Base-by-base conservation (phyloP, 2,329 filamentous ascomycete genomes). In the Penicillium brasilianum region DNA sequence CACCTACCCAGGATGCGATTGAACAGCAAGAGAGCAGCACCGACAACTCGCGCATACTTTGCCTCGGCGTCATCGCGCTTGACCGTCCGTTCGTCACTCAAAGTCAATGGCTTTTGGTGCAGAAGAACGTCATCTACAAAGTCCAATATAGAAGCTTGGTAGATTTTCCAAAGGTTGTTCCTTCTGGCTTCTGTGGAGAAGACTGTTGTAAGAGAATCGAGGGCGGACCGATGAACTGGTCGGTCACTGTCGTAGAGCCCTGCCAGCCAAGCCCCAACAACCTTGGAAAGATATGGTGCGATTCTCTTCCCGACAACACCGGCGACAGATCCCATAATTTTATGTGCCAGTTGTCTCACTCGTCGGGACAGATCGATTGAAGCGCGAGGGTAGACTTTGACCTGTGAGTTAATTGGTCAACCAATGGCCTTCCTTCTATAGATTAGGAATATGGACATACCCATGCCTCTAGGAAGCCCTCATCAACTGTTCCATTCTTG, bases 361-460 rank as follows among this genome's bases (percentile, higher is more conserved):
- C 91, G 87, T 52, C 93, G 90, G 50, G 91, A 88, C 74, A 91
- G 92, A 76, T 98, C 94, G 78, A 98, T 96, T 18, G 94, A 95
- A 37, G 89, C 86, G 61, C 93, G 90, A 55, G 95, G 92, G 74
- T 96, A 99, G 59, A 96, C 80, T 81, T 90, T 90, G 66, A 91
- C 86, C 92, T 96, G 77, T 60, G 60, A 64, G 66, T 67, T n/a
- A 14, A 18, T 9, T 8, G 3, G 64, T 65, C 51, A 62, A 57
- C 58, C 52, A 55, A 58, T 44, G 57, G 25, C 53, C 59, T 16
- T 36, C 58, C 57, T 39, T 54, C 30, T 61, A 28, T 43, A 49
- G 37, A 55, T 54, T 46, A 13, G 20, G n/a, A 43, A 53, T 11
- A 30, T 25, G 22, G 49, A 84, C 85, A 70, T 80, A 94, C 91